These are phyloP conservation scores for Calycina herbarum DNA, from an alignment of 2,329 filamentous ascomycete genomes.

Conservation along the genomic window DNA sequence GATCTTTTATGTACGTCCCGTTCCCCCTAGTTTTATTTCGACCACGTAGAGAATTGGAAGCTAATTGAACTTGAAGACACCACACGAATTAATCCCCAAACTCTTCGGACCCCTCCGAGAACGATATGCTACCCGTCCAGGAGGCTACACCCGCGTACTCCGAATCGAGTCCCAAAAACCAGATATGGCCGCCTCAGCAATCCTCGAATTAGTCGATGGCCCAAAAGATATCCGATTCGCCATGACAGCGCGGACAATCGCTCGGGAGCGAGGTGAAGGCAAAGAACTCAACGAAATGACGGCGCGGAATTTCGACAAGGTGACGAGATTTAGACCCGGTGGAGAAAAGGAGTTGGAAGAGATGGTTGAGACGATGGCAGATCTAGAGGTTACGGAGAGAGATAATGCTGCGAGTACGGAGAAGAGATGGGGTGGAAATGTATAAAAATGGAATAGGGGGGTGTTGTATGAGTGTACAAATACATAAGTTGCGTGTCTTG, in stretches of 20 bases:
- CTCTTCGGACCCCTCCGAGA: slow-evolving; percentile 80
- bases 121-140: slow-evolving; percentile 76
- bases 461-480: slow-evolving; percentile 9
- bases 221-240: slow-evolving; percentile 92
- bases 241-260: slow-evolving; percentile 84
- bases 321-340: slow-evolving; percentile 69
- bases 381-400: slow-evolving; percentile 38
- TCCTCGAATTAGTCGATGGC: slow-evolving; percentile 93
- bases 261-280: slow-evolving; percentile 58
- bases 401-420: slow-evolving; percentile 33
- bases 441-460: slow-evolving; percentile 16
- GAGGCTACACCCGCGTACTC: slow-evolving; percentile 93
- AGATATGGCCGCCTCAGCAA: slow-evolving; percentile 86
- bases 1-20: slow-evolving; percentile 77
- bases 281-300: slow-evolving; percentile 70
- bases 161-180: slow-evolving; percentile 84
- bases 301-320: slow-evolving; percentile 76
- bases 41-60: not conserved
- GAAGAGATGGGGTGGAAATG: slow-evolving; percentile 36
- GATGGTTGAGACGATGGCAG: slow-evolving; percentile 52
- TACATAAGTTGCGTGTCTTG: slow-evolving; percentile 4
- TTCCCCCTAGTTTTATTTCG: not conserved
- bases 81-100: slow-evolving; percentile 73
- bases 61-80: slow-evolving; percentile 54
- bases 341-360: slow-evolving; percentile 68